Percentiles rank a stretch among this genome's conserved stretches.
phyloP scores from a whole-genome alignment of 192 early-diverging fungal genomes.

The Coemansia javaensis region DNA sequence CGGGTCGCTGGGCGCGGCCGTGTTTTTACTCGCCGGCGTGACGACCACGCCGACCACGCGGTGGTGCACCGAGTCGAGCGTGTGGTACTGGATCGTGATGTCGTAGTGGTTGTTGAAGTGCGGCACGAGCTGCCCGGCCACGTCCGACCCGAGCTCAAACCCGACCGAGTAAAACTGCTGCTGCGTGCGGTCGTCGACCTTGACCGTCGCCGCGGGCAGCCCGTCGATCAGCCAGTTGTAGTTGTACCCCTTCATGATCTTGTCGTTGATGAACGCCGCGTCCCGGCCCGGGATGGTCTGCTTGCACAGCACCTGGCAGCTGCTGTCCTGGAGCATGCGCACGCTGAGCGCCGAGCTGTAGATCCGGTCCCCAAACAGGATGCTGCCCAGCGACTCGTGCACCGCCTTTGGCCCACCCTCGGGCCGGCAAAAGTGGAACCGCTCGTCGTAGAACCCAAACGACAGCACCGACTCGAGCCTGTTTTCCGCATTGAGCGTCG shows the following conservation, averaged over 20 bases:
- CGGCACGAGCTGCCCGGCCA: constrained; percentile 25
- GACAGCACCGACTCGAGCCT: constrained; percentile 73
- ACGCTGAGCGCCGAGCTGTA: constrained; percentile 78
- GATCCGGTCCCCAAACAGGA: constrained; percentile 95
- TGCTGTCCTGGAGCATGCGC: constrained; percentile 53
- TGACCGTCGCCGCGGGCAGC: constrained; percentile 70
- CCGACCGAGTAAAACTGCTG: constrained; percentile 69
- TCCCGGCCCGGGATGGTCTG: constrained; percentile 61
- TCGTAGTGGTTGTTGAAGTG: constrained; percentile 84
- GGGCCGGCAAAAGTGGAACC: constrained; percentile 83
- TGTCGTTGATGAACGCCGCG: constrained; percentile 81
- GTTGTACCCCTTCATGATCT: constrained; percentile 71
- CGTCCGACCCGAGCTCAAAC: constrained; percentile 66
- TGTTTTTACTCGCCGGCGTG: constrained; percentile 60
- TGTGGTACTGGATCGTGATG: constrained; percentile 80
- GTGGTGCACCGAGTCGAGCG: constrained; percentile 55
- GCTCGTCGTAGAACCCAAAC: constrained; percentile 83
- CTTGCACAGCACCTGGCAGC: constrained; percentile 66
- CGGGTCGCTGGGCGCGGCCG: constrained; percentile 20
- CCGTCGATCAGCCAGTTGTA: constrained; percentile 90
- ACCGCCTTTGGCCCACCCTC: constrained; percentile 57
- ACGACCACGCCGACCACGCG: constrained; percentile 89
- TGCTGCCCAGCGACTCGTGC: constrained; percentile 82
- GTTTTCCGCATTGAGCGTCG: constrained; percentile 55
- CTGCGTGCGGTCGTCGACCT: constrained; percentile 52